Evolutionary conservation across 257 asterid genomes (phyloP).

Genomic region (Salvia hispanica): DNA sequence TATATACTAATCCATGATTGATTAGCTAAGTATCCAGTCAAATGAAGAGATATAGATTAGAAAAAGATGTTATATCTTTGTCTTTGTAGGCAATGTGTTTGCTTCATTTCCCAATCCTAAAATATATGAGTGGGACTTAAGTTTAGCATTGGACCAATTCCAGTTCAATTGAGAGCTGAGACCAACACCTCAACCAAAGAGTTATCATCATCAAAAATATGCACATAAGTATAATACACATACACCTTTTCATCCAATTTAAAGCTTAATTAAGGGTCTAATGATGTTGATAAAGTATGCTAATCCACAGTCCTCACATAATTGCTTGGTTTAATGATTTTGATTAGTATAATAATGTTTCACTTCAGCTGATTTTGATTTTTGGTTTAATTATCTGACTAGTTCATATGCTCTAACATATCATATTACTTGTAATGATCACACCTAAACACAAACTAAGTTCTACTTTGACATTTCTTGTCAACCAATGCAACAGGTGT

Average conservation of each 20-base stretch:
- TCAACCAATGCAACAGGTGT: conserved; percentile 28
- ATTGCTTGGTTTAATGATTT: not conserved
- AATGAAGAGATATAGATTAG: conserved; percentile 12
- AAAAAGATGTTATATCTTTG: conserved; percentile 43
- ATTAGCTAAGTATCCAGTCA: conserved; percentile 8
- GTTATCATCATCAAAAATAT: not conserved
- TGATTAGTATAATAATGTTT: conserved; percentile 14
- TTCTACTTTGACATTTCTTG: conserved; percentile 7
- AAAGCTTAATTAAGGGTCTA: no score
- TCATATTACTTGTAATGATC: conserved; percentile 1
- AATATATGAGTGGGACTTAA: conserved; percentile 46
- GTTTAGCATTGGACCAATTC: conserved; percentile 37
- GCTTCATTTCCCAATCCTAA: conserved; percentile 32
- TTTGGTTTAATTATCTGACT: not conserved
- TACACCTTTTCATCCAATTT: not conserved
- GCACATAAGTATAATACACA: not conserved
- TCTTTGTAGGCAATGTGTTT: conserved; percentile 54
- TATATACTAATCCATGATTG: conserved; percentile 6
- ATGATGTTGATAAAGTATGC: not conserved
- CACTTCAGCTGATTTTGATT: not conserved
- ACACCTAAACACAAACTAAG: conserved; percentile 15
- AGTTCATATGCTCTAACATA: conserved; percentile 13
- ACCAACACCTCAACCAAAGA: conserved; percentile 44
- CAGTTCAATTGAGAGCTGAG: conserved; percentile 40
- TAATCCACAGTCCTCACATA: not conserved